Evolutionary conservation across 345 rosid species (phyloP), one percentile per base, ranked within the genome.

Genomic region (Murraya koenigii): DNA sequence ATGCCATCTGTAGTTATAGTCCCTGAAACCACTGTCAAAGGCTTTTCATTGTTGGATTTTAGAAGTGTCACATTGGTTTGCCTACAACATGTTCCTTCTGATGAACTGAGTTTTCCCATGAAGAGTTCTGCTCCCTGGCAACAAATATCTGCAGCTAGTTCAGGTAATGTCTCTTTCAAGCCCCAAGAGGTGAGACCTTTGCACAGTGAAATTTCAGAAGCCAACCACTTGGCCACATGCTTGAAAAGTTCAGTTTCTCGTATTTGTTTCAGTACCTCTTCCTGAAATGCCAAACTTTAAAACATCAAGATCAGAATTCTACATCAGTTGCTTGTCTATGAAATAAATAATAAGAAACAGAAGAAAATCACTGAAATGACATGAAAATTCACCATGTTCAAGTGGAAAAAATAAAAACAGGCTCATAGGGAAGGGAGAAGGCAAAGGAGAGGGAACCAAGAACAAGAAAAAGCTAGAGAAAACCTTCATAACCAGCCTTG

Each of bases 121-220:
- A 80, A 73, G 78, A 80, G 72, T 71, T 71, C 75, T 15, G 83
- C 82, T 52, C 78, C 83, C 75, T 83, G 86, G 75, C 86, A 83
- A 61, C 83, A 83, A 28, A 80, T 69, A 35, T 83, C 66, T 4
- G 79, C 71, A 33, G 80, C 81, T 35, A 69, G 62, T 36, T 83
- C 79, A n/a, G 81, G 71, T 19, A 83, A 75, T 22, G 23, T 22
- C 3, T 77, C 81, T 56, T 59, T 66, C 13, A 3, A 47, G 63
- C 56, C 63, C 7, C 64, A 77, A 49, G 77, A 2, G 30, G 47
- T 10, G 8, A 19, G 8, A n/a, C 25, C 54, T 52, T 78, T 14
- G n/a, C 85, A 71, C 25, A 36, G 28, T 17, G 75, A 75, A 36
- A 60, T n/a, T 77, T 58, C 74, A 47, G 58, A 75, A 47, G 66